Base-by-base conservation (phyloP, 139 green algal species). In the Micractinium conductrix region DNA sequence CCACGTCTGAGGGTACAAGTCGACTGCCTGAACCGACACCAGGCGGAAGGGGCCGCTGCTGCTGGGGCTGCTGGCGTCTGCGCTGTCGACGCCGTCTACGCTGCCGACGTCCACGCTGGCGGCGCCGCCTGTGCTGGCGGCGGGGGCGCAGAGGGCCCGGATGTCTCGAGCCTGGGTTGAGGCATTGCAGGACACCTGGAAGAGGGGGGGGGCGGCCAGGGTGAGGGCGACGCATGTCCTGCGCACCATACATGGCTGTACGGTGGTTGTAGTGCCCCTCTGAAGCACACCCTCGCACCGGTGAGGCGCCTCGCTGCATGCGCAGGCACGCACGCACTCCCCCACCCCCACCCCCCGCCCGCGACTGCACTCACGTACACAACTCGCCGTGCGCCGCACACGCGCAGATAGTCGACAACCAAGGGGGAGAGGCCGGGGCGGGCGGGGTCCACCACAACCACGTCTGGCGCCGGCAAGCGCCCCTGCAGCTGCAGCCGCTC, bases 321-420 rank as follows among this genome's bases (percentile, higher is more conserved):
- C n/a, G n/a, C n/a, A n/a, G n/a, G n/a, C n/a, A n/a, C n/a, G n/a
- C n/a, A n/a, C n/a, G n/a, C n/a, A n/a, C n/a, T n/a, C n/a, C n/a
- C n/a, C n/a, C n/a, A n/a, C n/a, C n/a, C n/a, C n/a, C n/a, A n/a
- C n/a, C n/a, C n/a, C n/a, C n/a, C n/a, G n/a, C n/a, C n/a, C n/a
- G n/a, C n/a, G n/a, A n/a, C n/a, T n/a, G n/a, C n/a, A n/a, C 87
- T 94, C 9, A 99, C 96, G 88, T 99, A 99, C 26, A 98, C 90
- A 17, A 99, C 84, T 4, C 91, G 85, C 8, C 85, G 74, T 8
- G 92, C 91, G 14, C 89, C 84, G 44, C 83, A 91, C 17, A 74
- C 85, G 35, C 78, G 67, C 72, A 98, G 72, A 33, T 87, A 95
- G 10, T 70, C 53, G 7, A 94, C 70, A 21, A 97, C 72, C 48